A percentile compares a stretch with the other conserved stretches of the same genome.
phyloP scores from a whole-genome alignment of 306 rosid genomes.

The Gastrolobium bilobum region DNA sequence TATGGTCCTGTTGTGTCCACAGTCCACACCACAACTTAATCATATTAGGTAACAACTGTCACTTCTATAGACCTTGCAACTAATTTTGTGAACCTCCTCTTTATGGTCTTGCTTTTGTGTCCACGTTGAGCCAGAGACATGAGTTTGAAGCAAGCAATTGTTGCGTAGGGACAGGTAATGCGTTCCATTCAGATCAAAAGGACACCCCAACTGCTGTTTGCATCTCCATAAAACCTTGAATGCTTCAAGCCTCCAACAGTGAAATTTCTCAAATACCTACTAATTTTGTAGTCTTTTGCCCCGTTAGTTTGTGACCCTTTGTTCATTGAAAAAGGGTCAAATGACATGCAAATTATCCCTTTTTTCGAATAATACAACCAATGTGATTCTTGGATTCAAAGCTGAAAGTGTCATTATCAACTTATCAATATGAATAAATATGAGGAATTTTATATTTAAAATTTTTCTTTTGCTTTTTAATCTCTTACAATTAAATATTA shows the following conservation, averaged over 20 bases:
- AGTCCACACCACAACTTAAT: conserved; percentile 1
- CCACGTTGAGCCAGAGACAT: conserved; percentile 53
- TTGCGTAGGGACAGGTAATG: conserved; percentile 48
- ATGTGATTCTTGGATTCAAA: neutral
- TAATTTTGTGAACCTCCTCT: conserved; percentile 28
- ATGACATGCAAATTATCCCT: too few relatives aligned
- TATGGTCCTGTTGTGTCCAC: neutral
- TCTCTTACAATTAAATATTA: too few relatives aligned
- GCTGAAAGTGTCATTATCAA: too few relatives aligned
- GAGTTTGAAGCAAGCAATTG: conserved; percentile 64
- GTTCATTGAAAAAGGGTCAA: too few relatives aligned
- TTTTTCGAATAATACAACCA: too few relatives aligned
- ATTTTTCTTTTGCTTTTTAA: too few relatives aligned
- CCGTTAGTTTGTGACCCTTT: too few relatives aligned
- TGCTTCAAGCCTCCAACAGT: conserved; percentile 29
- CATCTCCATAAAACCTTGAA: conserved; percentile 21
- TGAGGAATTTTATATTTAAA: too few relatives aligned
- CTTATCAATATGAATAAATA: too few relatives aligned
- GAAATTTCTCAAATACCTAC: conserved; percentile 1
- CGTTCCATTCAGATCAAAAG: conserved; percentile 52
- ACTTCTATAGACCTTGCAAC: conserved; percentile 42
- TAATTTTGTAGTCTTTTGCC: neutral
- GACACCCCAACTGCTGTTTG: conserved; percentile 52
- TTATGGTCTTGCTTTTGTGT: conserved; percentile 22
- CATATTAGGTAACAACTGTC: conserved; percentile 38